These are phyloP conservation scores for Starmerella tilneyi DNA, from an alignment of 805 yeast genomes.

Conservation along the genomic window DNA sequence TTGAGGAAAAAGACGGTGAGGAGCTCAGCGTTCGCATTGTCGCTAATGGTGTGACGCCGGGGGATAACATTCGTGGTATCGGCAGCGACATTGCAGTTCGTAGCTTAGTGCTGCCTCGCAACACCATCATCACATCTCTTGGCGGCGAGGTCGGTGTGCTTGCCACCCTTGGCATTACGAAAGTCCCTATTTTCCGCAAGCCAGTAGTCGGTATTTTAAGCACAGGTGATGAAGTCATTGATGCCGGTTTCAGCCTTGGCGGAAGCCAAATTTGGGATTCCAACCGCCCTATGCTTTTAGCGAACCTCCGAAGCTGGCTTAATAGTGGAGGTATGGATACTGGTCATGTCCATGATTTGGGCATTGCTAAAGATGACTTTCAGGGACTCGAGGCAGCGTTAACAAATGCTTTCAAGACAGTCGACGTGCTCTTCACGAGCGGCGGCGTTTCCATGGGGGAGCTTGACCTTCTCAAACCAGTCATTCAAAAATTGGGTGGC, in stretches of 20 bases:
- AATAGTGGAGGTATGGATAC: slow-evolving; percentile 26
- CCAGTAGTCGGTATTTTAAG: slow-evolving; percentile 42
- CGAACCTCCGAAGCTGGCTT: slow-evolving; percentile 29
- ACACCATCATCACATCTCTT: slow-evolving; percentile 32
- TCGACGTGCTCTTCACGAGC: slow-evolving; percentile 41
- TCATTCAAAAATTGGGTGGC: slow-evolving; percentile 39
- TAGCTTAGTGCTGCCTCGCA: slow-evolving; percentile 32
- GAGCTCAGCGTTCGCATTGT: slow-evolving; percentile 36
- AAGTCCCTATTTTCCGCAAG: slow-evolving; percentile 34
- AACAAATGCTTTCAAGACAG: slow-evolving; percentile 26
- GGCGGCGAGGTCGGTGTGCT: slow-evolving; percentile 46
- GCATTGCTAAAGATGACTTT: slow-evolving; percentile 40
- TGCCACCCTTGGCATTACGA: slow-evolving; percentile 38
- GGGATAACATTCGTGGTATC: slow-evolving; percentile 40
- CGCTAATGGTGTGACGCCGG: slow-evolving; percentile 34
- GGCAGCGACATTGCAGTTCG: slow-evolving; percentile 43
- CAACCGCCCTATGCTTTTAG: slow-evolving; percentile 40
- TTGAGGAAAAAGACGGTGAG: slow-evolving; percentile 35
- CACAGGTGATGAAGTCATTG: slow-evolving; percentile 44
- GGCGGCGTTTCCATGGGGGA: slow-evolving; percentile 58
- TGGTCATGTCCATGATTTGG: slow-evolving; percentile 37
- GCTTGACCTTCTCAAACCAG: slow-evolving; percentile 42
- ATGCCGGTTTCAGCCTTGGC: slow-evolving; percentile 26
- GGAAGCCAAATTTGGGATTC: slow-evolving; percentile 44
- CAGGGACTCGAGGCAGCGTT: slow-evolving; percentile 27